phyloP scores from a whole-genome alignment of 148 eudicot genomes.

The Amaranthus cruentus region DNA sequence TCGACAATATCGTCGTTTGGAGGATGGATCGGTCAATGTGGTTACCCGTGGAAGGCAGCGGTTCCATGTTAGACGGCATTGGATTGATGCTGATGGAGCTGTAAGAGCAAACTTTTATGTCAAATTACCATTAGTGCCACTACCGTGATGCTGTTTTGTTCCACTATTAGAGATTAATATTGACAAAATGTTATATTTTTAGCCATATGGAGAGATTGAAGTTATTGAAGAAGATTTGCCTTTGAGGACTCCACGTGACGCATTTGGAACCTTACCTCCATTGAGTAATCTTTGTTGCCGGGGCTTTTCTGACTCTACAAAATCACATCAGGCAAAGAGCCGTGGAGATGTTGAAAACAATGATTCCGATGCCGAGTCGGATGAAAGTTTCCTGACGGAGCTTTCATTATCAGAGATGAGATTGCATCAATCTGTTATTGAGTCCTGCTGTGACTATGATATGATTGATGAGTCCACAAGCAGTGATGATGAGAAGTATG shows the following conservation, averaged over 20 bases:
- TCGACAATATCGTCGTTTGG: slow-evolving; percentile 70
- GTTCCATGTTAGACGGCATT: slow-evolving; percentile 68
- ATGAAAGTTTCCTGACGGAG: slow-evolving; percentile 65
- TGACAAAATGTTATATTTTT: slow-evolving; percentile 17
- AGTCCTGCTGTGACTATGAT: slow-evolving; percentile 38
- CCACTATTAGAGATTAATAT: slow-evolving; percentile 12
- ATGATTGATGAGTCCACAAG: slow-evolving; percentile 39
- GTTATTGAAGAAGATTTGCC: slow-evolving; percentile 83
- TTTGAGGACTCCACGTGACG: slow-evolving; percentile 77
- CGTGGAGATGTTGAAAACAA: slow-evolving; percentile 31
- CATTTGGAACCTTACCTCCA: slow-evolving; percentile 63
- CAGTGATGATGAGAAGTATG: slow-evolving; percentile 67
- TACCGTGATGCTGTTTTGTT: slow-evolving; percentile 13
- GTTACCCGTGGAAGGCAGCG: slow-evolving; percentile 92
- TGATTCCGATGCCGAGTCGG: slow-evolving; percentile 77
- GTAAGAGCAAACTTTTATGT: slow-evolving; percentile 43
- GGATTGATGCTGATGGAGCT: slow-evolving; percentile 76
- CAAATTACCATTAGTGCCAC: slow-evolving; percentile 6
- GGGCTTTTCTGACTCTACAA: slow-evolving; percentile 22
- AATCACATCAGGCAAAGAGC: slow-evolving; percentile 28
- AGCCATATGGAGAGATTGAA: slow-evolving; percentile 87
- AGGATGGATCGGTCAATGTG: slow-evolving; percentile 92
- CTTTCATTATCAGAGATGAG: slow-evolving; percentile 68
- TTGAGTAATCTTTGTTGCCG: slow-evolving; percentile 38
- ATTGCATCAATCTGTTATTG: slow-evolving; percentile 59